These are phyloP conservation scores for Alternaria sp. DNA, from an alignment of 2,329 filamentous ascomycete species.

Conservation along the genomic window DNA sequence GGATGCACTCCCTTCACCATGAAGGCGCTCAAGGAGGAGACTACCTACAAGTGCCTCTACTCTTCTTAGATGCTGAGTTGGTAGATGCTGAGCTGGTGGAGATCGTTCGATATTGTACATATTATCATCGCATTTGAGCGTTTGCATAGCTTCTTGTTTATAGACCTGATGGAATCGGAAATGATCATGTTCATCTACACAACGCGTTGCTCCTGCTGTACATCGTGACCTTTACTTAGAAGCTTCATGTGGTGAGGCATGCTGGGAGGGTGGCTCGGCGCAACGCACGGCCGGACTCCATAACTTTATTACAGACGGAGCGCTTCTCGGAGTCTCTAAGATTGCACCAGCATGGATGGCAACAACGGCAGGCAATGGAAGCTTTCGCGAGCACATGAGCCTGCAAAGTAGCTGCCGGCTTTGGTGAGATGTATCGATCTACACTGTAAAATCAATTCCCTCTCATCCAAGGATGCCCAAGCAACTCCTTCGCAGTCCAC, in stretches of 20 bases:
- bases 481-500: conserved; percentile 19
- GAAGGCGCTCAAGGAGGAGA: conserved; percentile 12
- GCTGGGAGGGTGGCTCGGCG: not conserved
- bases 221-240: not conserved
- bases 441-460: not conserved
- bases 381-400: not conserved
- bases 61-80: conserved; percentile 2
- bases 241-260: not conserved
- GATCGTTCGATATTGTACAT: not conserved
- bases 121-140: conserved; percentile 4
- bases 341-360: not conserved
- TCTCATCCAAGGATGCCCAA: conserved; percentile 8
- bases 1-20: conserved; percentile 7
- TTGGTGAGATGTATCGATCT: not conserved
- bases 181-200: not conserved
- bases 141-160: conserved; percentile 8
- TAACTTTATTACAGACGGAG: not conserved
- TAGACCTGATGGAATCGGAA: not conserved
- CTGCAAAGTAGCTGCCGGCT: not conserved
- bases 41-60: conserved; percentile 12
- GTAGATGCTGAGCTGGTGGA: not conserved
- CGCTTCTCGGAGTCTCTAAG: not conserved
- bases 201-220: not conserved
- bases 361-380: not conserved
- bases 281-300: not conserved